These are phyloP conservation scores for Sistotremastrum niveocremeum DNA, from an alignment of 768 basidiomycete species.

Conservation along the genomic window DNA sequence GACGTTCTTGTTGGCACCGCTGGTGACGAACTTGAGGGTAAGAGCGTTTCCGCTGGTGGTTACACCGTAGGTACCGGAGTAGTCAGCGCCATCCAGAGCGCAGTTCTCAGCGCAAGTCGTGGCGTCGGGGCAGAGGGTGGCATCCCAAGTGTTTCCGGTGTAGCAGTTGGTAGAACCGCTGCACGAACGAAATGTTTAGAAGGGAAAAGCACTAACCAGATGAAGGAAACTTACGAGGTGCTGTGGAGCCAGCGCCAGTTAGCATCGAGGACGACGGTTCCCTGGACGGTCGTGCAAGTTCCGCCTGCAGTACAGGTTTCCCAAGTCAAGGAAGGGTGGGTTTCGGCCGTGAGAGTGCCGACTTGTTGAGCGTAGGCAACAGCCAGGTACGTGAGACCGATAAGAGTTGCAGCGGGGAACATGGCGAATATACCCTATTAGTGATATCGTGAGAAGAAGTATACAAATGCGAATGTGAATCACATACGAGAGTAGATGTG, in stretches of 20 bases:
- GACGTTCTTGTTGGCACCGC: slow-evolving; percentile 13
- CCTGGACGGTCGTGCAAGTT: slow-evolving; percentile 3
- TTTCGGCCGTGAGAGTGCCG: slow-evolving; percentile 11
- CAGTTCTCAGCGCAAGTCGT: slow-evolving; percentile 20
- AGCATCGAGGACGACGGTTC: slow-evolving; percentile 7
- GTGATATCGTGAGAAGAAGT: no score
- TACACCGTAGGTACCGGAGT: slow-evolving; percentile 37
- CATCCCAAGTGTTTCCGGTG: slow-evolving; percentile 22
- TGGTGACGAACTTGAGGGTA: slow-evolving; percentile 36
- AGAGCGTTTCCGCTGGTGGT: slow-evolving; percentile 31
- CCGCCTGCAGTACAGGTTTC: slow-evolving; percentile 8
- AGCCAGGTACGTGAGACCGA: slow-evolving; percentile 6
- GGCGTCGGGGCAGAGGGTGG: slow-evolving; percentile 18
- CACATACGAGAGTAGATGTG: no score
- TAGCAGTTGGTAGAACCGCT: slow-evolving; percentile 22
- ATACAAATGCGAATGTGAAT: no score
- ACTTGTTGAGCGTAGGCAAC: slow-evolving; percentile 9
- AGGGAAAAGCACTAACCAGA: no score
- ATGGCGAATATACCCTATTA: slow-evolving; percentile 1
- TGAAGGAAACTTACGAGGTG: no score
- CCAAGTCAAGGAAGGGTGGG: slow-evolving; percentile 11
- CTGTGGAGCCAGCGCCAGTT: slow-evolving; percentile 8
- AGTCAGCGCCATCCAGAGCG: slow-evolving; percentile 21
- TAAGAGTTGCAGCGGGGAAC: slow-evolving; percentile 5
- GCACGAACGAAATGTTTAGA: no score